Evolutionary conservation across 768 basidiomycete genomes (phyloP).

Genomic region (Clitopilus passeckerianus): DNA sequence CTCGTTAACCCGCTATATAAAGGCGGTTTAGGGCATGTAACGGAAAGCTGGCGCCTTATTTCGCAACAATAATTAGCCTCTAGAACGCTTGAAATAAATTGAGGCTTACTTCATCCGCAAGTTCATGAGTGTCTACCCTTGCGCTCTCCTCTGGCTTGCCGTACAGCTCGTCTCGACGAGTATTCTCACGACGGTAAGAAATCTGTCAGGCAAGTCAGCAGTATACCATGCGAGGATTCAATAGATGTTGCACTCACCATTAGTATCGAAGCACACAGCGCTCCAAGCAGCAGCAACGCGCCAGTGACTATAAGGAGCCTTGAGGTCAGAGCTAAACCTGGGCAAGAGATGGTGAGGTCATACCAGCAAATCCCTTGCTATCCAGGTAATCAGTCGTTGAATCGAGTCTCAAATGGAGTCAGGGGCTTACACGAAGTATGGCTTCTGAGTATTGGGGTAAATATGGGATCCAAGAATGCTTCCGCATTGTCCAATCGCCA

Average conservation of each 20-base stretch:
- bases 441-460: constrained; percentile 60
- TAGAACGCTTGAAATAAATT: background rate
- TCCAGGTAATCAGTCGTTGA: background rate
- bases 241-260: constrained; percentile 27
- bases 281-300: constrained; percentile 52
- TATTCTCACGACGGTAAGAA: constrained; percentile 62
- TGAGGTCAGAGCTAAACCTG: no score
- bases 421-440: constrained; percentile 57
- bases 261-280: constrained; percentile 44
- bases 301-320: constrained; percentile 32
- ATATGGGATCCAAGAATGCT: constrained; percentile 74
- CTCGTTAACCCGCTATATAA: no score
- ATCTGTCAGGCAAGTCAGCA: constrained; percentile 27
- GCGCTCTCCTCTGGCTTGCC: constrained; percentile 43
- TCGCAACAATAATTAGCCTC: background rate
- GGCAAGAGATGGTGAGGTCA: constrained; percentile 11
- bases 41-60: constrained; percentile 57
- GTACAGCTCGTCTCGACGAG: constrained; percentile 43
- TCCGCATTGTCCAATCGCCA: constrained; percentile 77
- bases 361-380: constrained; percentile 58
- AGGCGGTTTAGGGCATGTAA: constrained; percentile 33
- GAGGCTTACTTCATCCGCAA: constrained; percentile 57
- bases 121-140: constrained; percentile 55
- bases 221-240: no score
- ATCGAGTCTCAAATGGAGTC: background rate